Base-by-base conservation (phyloP, 352 stramenopile species). In the Globisporangium iwayamae region DNA sequence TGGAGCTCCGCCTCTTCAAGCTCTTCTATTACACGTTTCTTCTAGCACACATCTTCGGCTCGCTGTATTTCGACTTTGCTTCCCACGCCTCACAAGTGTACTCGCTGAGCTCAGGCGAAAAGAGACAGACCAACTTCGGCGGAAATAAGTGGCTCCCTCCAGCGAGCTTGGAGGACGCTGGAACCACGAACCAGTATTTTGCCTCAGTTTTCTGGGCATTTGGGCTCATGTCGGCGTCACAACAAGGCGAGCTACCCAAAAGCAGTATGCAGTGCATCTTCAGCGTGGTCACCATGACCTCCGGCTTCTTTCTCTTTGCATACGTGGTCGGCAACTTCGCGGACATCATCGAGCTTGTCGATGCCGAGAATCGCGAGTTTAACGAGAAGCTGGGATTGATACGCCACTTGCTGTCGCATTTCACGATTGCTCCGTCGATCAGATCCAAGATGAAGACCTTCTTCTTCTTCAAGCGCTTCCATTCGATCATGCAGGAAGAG, bases 1-100 rank as follows among this genome's bases (percentile, higher is more conserved):
- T 74, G 16, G 74, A 86, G 28, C 56, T 86, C 10, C 65, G 78
- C 0, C 41, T 84, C 11, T 82, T 81, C 66, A 86, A 86, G 71
- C 69, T 86, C 1, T 41, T 83, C 14, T 86, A 83, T 63, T 83
- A 86, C 62, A 78, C 74, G 7, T 82, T 82, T 47, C 56, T 86
- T 22, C 63, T 86, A 2, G 67, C 74, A 3, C 77, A 86, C 62
- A 63, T 83, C 28, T 78, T 86, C 32, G 77, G 77, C 8, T 86
- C 70, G 56, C 73, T 81, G 28, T 86, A 74, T 60, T 86, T 80
- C 56, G 72, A 86, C 54, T 86, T 86, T 63, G 76, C 71, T 0
- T 74, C 75, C 4, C 70, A 79, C 30, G 66, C 71, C 8, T 83
- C 75, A 0, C 65, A 67, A 16, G 54, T 81, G 2, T 72, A 56